Evolutionary conservation across 2,329 filamentous ascomycete genomes (phyloP), one percentile per base, ranked within the genome.

Genomic region (Acrodontium crateriforme): DNA sequence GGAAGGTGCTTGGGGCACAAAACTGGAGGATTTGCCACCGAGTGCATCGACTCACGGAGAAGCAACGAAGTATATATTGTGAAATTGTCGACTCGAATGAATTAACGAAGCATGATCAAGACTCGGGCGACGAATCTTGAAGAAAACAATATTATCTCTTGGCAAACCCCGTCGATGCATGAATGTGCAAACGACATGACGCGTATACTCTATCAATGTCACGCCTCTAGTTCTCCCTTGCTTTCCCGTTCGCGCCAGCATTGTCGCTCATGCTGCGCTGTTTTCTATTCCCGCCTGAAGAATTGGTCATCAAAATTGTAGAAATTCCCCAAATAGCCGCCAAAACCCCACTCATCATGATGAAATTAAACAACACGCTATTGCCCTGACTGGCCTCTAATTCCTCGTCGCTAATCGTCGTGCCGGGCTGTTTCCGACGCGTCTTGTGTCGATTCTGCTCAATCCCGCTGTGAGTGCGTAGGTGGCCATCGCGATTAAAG

Each of bases 401-500:
- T n/a, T n/a, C n/a, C 20, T 43, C 35, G 16, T 41, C 39, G 20
- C 35, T 38, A 16, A 24, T 30, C 13, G 41, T 29, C 6, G 33
- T 37, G 24, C 35, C 25, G 24, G 35, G 32, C 20, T 34, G 29
- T 24, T 35, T 40, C 35, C 39, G 36, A 20, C 36, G 38, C 14
- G 29, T 34, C 32, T 25, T 30, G 14, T 45, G 40, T 22, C 42
- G 26, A 12, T 32, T 40, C 26, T 34, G 33, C 36, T 47, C 44
- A 6, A 78, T 65, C 18, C 66, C 60, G 27, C 67, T 62, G 38
- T 92, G 82, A 34, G 82, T 91, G 36, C 71, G 64, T 43, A 74
- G 71, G 54, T 93, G 85, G 7, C 67, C 65, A 22, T 58, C 62
- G 21, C 69, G 68, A 56, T 95, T 77, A 42, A 93, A 98, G 57